Evolutionary conservation across 129 eudicot species (phyloP), one percentile per base, ranked within the genome.

Genomic region (Lactuca saligna): DNA sequence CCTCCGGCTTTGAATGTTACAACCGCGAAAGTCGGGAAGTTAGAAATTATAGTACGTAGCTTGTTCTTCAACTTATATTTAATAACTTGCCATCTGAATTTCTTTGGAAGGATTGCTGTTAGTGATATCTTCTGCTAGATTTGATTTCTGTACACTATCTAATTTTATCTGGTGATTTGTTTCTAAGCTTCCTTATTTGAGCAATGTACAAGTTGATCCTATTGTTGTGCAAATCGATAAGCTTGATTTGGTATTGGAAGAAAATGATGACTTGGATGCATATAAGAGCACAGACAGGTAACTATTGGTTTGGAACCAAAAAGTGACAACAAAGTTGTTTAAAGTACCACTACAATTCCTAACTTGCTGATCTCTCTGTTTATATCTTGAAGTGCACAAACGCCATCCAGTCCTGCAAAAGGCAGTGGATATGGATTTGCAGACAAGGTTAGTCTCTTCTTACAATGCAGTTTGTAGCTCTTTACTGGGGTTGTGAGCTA

Each of bases 181-280:
- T 73, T 46, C 29, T 85, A 75, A 93, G 99, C 95, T 93, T 49
- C 99, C 99, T 29, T 85, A 86, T 46, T 83, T 93, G 67, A 89
- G 92, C 82, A 75, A 89, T 74, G 95, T 93, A 51, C 99, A 93
- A 93, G 72, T 87, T 25, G 97, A 93, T 72, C 97, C 99, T 25
- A 87, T 93, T 84, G 95, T 89, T 65, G 97, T 93, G 82, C 88
- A 85, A 83, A 83, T 93, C 20, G 99, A 93, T 80, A 85, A 83
- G 78, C 92, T 93, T 5, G 99, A 93, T 79, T 72, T 93, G 68
- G 99, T 93, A 35, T 81, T 93, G 85, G 97, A 84, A 82, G 99
- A 89, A 77, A 93, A 85, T 79, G 91, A 90, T 38, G 87, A 93
- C 75, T 62, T 74, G 55, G 92, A 93, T 64, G 72, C 81, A 54